These are phyloP conservation scores for Licmophora abbreviata DNA, from an alignment of 108 stramenopile genomes.

Conservation along the genomic window DNA sequence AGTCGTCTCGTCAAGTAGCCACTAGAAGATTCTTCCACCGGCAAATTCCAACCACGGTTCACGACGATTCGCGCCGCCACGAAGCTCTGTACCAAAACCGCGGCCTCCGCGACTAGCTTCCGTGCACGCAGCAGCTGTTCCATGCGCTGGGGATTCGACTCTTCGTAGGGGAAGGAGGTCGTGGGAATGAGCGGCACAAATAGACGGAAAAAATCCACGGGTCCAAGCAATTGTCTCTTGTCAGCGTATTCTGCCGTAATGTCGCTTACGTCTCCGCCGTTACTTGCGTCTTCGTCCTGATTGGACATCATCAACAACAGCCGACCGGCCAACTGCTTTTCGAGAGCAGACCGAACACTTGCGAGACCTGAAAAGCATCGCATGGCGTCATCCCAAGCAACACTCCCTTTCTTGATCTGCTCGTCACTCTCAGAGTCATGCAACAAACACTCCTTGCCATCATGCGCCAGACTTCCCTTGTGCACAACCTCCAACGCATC, in stretches of 20 bases:
- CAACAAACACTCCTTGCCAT: slow-evolving; percentile 24
- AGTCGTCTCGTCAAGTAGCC: slow-evolving; percentile 23
- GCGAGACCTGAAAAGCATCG: slow-evolving; percentile 36
- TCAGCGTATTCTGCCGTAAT: slow-evolving; percentile 21
- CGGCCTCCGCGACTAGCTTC: slow-evolving; percentile 51
- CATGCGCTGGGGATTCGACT: slow-evolving; percentile 35
- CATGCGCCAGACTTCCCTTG: slow-evolving; percentile 33
- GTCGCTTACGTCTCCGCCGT: background rate
- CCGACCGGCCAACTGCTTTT: background rate
- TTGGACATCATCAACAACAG: slow-evolving; percentile 2
- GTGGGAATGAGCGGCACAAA: slow-evolving; percentile 44
- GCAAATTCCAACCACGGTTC: slow-evolving; percentile 51
- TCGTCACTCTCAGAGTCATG: slow-evolving; percentile 16
- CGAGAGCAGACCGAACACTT: background rate
- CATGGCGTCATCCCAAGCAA: slow-evolving; percentile 71
- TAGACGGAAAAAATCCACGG: slow-evolving; percentile 59
- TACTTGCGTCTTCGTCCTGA: background rate
- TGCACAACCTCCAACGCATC: slow-evolving; percentile 48
- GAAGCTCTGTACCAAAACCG: slow-evolving; percentile 47
- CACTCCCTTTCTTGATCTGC: slow-evolving; percentile 15
- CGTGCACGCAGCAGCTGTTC: slow-evolving; percentile 34
- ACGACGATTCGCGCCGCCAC: slow-evolving; percentile 34
- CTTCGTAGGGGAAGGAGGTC: slow-evolving; percentile 24
- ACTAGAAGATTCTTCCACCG: too few relatives aligned
- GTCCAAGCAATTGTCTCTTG: slow-evolving; percentile 39